These are phyloP conservation scores for Lichtheimia ramosa DNA, from an alignment of 371 early-diverging fungal species.

Conservation along the genomic window DNA sequence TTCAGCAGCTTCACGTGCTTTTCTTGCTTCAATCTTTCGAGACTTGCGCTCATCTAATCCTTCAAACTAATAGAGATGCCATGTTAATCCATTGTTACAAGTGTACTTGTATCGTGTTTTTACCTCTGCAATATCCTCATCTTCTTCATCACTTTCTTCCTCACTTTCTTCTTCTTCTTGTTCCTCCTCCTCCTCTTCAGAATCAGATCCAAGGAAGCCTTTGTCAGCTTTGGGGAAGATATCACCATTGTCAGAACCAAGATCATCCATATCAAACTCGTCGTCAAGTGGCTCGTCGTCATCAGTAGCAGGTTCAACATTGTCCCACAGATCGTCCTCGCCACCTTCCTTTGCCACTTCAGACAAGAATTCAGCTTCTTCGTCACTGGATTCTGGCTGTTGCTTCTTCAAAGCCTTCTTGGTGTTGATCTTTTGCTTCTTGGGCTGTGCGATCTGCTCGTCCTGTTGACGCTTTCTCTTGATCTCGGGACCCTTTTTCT, in stretches of 20 bases:
- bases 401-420: constrained; percentile 28
- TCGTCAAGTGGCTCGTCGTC: constrained; percentile 40
- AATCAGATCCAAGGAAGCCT: constrained; percentile 58
- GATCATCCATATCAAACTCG: constrained; percentile 28
- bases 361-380: constrained; percentile 10
- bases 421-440: constrained; percentile 42
- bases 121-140: constrained; percentile 33
- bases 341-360: constrained; percentile 4
- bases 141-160: constrained; percentile 34
- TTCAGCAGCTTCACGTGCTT: constrained; percentile 51
- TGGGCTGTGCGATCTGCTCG: constrained; percentile 32
- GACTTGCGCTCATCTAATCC: constrained; percentile 73
- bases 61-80: constrained; percentile 21
- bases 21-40: constrained; percentile 64
- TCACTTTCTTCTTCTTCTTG: constrained; percentile 25
- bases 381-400: constrained; percentile 27
- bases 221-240: constrained; percentile 52
- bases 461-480: constrained; percentile 25
- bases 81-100: not conserved
- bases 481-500: constrained; percentile 13
- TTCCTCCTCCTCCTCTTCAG: constrained; percentile 43
- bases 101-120: not conserved
- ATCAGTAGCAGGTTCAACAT: constrained; percentile 53
- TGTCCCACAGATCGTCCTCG: constrained; percentile 45
- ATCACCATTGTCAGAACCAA: constrained; percentile 31